Conservation (phyloP, 208 protist genomes). For the Trypanosoma lewisi region DNA sequence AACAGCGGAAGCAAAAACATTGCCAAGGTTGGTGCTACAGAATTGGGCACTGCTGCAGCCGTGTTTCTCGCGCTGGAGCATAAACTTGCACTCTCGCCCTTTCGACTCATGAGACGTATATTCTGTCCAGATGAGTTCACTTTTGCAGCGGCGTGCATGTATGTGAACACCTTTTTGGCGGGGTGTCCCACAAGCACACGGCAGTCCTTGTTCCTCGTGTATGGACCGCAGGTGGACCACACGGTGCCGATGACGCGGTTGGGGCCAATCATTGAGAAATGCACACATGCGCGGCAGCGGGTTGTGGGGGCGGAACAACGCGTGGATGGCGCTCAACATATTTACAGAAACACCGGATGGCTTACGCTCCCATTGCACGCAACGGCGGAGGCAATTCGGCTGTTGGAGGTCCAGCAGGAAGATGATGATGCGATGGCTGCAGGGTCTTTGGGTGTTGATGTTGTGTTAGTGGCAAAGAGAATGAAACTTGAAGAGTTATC, state of each 20-base stretch:
- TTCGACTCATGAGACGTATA: conserved; percentile 38
- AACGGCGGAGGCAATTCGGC: conserved; percentile 43
- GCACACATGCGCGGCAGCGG: conserved; percentile 21
- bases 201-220: conserved; percentile 30
- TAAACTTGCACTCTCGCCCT: conserved; percentile 41
- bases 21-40: neutral
- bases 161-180: conserved; percentile 41
- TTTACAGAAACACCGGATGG: conserved; percentile 43
- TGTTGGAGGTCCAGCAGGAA: conserved; percentile 21
- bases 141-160: conserved; percentile 55
- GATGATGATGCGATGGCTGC: neutral
- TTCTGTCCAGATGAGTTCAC: conserved; percentile 51
- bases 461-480: conserved; percentile 47
- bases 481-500: conserved; percentile 57
- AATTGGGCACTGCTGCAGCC: conserved; percentile 23
- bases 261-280: conserved; percentile 35
- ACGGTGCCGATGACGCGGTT: conserved; percentile 38
- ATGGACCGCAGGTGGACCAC: conserved; percentile 39
- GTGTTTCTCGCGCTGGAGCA: conserved; percentile 50
- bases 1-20: neutral
- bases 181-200: conserved; percentile 12
- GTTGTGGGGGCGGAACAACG: conserved; percentile 57
- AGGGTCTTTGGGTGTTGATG: conserved; percentile 31
- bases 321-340: conserved; percentile 35
- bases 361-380: conserved; percentile 38